A percentile compares a stretch with the other conserved stretches of the same genome.
Evolutionary conservation across 179 eudicot genomes (phyloP).

Genomic region (Carnegiea gigantea): DNA sequence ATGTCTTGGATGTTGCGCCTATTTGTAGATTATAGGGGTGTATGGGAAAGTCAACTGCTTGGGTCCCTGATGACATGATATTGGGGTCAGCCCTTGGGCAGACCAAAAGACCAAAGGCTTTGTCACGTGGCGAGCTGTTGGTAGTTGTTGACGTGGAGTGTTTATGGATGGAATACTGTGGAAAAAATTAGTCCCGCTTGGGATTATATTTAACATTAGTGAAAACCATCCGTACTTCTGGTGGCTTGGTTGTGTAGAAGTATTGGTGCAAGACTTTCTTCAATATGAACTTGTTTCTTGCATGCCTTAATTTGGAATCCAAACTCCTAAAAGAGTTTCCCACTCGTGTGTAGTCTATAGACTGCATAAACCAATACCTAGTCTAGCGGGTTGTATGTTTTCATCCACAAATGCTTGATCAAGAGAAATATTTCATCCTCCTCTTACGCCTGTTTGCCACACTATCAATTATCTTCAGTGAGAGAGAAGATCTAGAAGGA

Average conservation of each 20-base stretch:
- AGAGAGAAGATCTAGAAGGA: too few species aligned
- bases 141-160: neutral
- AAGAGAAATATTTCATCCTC: too few species aligned
- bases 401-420: too few species aligned
- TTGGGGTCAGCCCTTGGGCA: neutral
- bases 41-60: neutral
- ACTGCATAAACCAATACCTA: too few species aligned
- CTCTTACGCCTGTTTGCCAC: too few species aligned
- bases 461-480: too few species aligned
- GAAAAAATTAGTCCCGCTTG: neutral
- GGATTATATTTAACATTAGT: neutral
- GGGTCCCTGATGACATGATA: neutral
- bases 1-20: neutral
- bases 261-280: neutral
- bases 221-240: neutral
- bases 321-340: neutral
- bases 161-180: neutral
- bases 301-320: neutral
- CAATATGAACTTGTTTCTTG: neutral
- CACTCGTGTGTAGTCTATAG: too few species aligned
- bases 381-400: too few species aligned
- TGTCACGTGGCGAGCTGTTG: neutral
- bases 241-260: neutral
- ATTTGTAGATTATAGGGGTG: neutral
- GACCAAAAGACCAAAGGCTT: neutral